Base-by-base conservation (phyloP, 352 stramenopile species). In the Globisporangium perplexum region DNA sequence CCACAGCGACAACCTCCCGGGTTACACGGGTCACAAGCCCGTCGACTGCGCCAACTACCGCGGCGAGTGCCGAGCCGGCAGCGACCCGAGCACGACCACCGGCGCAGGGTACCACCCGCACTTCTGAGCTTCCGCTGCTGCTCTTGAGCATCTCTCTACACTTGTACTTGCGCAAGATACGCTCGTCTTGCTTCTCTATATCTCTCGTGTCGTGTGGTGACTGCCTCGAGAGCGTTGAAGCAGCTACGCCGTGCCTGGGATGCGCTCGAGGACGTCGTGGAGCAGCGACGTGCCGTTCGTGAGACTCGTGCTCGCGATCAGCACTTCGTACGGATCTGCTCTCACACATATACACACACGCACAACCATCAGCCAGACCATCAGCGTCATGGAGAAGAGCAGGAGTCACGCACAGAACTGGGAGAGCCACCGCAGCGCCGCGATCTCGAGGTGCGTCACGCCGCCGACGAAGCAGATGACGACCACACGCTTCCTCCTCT, bases 21-120 rank as follows among this genome's bases (percentile, higher is more conserved):
- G 83, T 0, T 95, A 95, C 65, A 86, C 82, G 10, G 83, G 86
- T 1, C 78, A 92, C 68, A 88, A 90, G 33, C 77, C 83, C 0
- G 62, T 77, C 22, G 77, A 89, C 59, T 88, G 77, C 63, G 65
- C 54, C n/a, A 94, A 94, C 61, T 89, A 89, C 52, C 74, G 71
- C 17, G 85, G 85, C 26, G 81, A 90, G 33, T 87, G 73, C 38
- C 72, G 65, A 14, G 73, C 83, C 11, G 84, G 81, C 42, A 85
- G 68, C 30, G 61, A 90, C 35, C 47, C 52, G 0, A 64, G 63
- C 28, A 90, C 79, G 10, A 89, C 83, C 7, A 90, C 76, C 0
- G 83, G 83, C 5, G 66, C 70, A 11, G 69, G 73, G 31, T 90
- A 86, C 53, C 72, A 70, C 18, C 70, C 69, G 5, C 79, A 86